Percentiles rank a stretch among this genome's conserved stretches.
phyloP scores from a whole-genome alignment of 129 eudicot genomes.

The Centella asiatica region DNA sequence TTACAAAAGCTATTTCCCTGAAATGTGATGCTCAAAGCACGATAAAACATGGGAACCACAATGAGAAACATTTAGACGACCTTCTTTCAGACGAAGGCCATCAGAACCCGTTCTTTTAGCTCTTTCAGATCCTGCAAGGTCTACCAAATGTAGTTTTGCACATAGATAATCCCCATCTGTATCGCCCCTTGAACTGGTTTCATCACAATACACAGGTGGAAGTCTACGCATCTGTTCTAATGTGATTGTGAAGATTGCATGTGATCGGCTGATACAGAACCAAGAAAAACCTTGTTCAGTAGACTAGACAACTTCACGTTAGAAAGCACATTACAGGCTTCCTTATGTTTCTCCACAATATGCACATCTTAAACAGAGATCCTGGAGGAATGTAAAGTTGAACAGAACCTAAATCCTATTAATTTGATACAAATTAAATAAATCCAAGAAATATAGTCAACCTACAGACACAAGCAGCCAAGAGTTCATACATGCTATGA shows the following conservation, averaged over 20 bases:
- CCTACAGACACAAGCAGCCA: neutral
- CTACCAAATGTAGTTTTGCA: conserved; percentile 96
- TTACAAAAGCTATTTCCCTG: conserved; percentile 8
- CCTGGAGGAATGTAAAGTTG: neutral
- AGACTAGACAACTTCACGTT: neutral
- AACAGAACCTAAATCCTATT: neutral
- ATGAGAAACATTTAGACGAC: conserved; percentile 23
- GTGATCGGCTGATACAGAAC: conserved; percentile 66
- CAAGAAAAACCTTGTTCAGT: conserved; percentile 7
- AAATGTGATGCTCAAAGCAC: conserved; percentile 1
- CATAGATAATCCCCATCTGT: conserved; percentile 83
- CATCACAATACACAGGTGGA: conserved; percentile 37
- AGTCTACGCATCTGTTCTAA: conserved; percentile 81
- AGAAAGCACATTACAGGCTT: neutral
- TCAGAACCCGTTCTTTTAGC: conserved; percentile 98
- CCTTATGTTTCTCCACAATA: neutral
- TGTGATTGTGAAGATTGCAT: conserved; percentile 96
- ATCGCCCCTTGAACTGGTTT: conserved; percentile 37
- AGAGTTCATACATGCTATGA: neutral
- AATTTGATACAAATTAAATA: neutral
- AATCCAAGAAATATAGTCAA: neutral
- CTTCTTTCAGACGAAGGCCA: conserved; percentile 96
- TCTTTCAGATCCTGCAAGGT: conserved; percentile 98
- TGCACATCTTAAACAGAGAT: neutral
- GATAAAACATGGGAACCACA: neutral